A percentile compares a stretch with the other conserved stretches of the same genome.
phyloP scores from a whole-genome alignment of 2,329 filamentous ascomycete genomes.

The Cladophialophora bantiana region DNA sequence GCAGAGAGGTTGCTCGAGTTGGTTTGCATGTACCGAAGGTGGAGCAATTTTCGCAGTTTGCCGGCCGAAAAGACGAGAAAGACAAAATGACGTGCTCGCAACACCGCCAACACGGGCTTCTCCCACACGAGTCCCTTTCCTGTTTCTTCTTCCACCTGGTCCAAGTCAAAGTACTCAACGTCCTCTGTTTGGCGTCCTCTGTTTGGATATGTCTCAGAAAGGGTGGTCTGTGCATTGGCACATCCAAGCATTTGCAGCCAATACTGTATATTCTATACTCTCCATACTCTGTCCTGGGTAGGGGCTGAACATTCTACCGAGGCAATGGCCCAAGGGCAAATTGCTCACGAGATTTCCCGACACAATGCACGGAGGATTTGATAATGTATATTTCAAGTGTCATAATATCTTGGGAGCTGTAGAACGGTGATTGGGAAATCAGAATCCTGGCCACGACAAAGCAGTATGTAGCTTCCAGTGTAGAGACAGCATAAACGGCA shows the following conservation, averaged over 20 bases:
- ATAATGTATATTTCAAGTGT: not conserved
- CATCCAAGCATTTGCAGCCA: no score
- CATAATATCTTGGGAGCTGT: not conserved
- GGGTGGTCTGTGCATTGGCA: no score
- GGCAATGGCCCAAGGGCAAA: not conserved
- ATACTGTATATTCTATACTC: no score
- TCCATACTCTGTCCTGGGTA: no score
- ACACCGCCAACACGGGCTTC: not conserved
- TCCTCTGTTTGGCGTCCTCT: not conserved
- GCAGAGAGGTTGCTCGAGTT: not conserved
- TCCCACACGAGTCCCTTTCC: conserved; percentile 11
- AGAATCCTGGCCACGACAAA: no score
- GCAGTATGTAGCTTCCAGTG: no score
- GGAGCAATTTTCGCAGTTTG: conserved; percentile 19
- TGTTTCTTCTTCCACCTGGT: not conserved
- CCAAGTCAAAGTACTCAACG: not conserved
- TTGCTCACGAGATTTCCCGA: conserved; percentile 3
- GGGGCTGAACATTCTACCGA: conserved; percentile 2
- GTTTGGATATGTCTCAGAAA: no score
- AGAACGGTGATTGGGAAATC: no score
- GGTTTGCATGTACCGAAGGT: conserved; percentile 21
- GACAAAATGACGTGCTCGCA: conserved; percentile 26
- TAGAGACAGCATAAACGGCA: no score
- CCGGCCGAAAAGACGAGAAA: conserved; percentile 13
- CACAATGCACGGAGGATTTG: not conserved